Conservation (phyloP, 768 basidiomycete species). For the Coprinopsis sp. region DNA sequence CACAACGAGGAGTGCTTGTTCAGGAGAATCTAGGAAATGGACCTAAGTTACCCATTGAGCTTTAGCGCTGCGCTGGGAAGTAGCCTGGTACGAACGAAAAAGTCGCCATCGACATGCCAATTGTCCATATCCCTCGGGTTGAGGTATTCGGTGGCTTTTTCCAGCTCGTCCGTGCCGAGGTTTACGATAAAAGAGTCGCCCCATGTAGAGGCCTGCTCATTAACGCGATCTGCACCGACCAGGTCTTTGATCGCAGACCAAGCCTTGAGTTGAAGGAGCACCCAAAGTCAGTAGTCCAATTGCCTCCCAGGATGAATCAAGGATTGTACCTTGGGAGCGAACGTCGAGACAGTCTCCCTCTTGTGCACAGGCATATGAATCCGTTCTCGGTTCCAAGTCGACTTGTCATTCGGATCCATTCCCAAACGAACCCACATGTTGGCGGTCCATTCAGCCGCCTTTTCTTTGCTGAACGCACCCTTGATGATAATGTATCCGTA, state of each 20-base stretch:
- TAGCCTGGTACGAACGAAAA: constrained; percentile 35
- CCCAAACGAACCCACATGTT: constrained; percentile 50
- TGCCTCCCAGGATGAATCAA: neutral
- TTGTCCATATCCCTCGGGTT: constrained; percentile 47
- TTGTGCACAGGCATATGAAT: constrained; percentile 54
- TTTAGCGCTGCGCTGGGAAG: neutral
- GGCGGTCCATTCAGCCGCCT: constrained; percentile 45
- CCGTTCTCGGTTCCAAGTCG: constrained; percentile 49
- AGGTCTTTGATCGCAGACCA: constrained; percentile 61
- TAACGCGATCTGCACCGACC: constrained; percentile 54
- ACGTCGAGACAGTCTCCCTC: constrained; percentile 40
- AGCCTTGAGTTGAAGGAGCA: constrained; percentile 37
- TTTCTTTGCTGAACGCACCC: constrained; percentile 47
- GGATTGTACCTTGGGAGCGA: constrained; percentile 44
- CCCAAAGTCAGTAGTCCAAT: neutral
- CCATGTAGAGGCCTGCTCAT: constrained; percentile 44
- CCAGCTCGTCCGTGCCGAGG: constrained; percentile 44
- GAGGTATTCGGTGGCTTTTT: constrained; percentile 23
- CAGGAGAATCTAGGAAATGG: constrained; percentile 62
- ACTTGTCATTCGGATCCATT: constrained; percentile 47
- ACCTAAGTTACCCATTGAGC: constrained; percentile 28
- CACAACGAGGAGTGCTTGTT: constrained; percentile 60
- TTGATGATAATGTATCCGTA: constrained; percentile 52
- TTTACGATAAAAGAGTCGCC: constrained; percentile 63
- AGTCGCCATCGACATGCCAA: constrained; percentile 64